Percentiles rank a stretch among this genome's conserved stretches.
Evolutionary conservation across 2,329 filamentous ascomycete species (phyloP).

Genomic region (Neonectria magnoliae): DNA sequence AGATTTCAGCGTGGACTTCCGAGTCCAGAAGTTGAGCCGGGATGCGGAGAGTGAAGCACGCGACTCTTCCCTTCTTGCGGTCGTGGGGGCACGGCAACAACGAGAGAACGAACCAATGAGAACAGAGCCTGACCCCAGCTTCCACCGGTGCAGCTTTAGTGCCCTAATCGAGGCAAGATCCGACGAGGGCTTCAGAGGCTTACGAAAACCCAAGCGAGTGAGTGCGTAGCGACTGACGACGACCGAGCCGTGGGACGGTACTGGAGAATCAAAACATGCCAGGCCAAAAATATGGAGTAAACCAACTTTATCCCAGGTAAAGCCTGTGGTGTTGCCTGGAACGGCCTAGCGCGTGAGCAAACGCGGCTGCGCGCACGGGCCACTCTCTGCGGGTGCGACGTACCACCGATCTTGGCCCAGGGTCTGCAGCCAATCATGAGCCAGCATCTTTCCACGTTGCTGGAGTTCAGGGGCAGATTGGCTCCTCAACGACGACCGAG

Average conservation of each 20-base stretch:
- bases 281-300: background rate
- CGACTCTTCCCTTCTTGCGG: slow-evolving; percentile 34
- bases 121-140: slow-evolving; percentile 15
- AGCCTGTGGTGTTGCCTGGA: slow-evolving; percentile 23
- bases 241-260: background rate
- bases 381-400: background rate
- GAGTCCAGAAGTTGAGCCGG: background rate
- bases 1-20: background rate
- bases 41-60: slow-evolving; percentile 21
- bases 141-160: slow-evolving; percentile 15
- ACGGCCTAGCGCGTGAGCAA: slow-evolving; percentile 13
- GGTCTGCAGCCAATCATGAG: slow-evolving; percentile 17
- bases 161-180: slow-evolving; percentile 22
- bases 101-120: slow-evolving; percentile 30
- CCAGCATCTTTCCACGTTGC: slow-evolving; percentile 30
- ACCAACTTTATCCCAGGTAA: slow-evolving; percentile 39
- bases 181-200: background rate
- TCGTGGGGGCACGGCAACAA: background rate
- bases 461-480: slow-evolving; percentile 34
- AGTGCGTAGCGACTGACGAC: background rate
- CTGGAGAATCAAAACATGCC: background rate
- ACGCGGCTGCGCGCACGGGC: slow-evolving; percentile 21
- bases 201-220: background rate
- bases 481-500: background rate
- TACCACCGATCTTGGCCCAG: slow-evolving; percentile 3